A percentile compares a stretch with the other conserved stretches of the same genome.
These are phyloP conservation scores for Onygena corvina DNA, from an alignment of 2,329 filamentous ascomycete species.

Conservation along the genomic window DNA sequence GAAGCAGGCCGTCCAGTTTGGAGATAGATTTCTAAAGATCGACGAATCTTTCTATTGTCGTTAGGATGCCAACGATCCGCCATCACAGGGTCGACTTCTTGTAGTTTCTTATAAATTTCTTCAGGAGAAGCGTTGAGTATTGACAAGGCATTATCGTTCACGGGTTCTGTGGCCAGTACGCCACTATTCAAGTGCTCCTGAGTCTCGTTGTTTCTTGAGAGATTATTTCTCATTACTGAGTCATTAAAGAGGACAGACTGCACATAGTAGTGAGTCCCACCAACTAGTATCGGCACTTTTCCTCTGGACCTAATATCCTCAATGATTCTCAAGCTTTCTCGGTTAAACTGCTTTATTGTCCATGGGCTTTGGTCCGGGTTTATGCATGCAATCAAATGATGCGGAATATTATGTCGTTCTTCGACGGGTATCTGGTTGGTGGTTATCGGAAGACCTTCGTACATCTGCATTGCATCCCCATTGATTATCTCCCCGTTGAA, in stretches of 20 bases:
- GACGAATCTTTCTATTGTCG: slow-evolving; percentile 75
- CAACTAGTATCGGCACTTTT: slow-evolving; percentile 77
- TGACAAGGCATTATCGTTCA: slow-evolving; percentile 44
- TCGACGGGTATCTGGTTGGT: slow-evolving; percentile 77
- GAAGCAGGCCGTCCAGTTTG: slow-evolving; percentile 71
- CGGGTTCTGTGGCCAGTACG: slow-evolving; percentile 19
- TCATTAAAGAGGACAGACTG: slow-evolving; percentile 78
- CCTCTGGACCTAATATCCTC: slow-evolving; percentile 65
- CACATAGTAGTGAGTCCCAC: slow-evolving; percentile 91
- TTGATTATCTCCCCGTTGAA: slow-evolving; percentile 95
- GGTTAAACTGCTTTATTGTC: slow-evolving; percentile 67
- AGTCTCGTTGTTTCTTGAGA: slow-evolving; percentile 16
- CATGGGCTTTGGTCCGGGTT: slow-evolving; percentile 65
- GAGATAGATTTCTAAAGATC: slow-evolving; percentile 82
- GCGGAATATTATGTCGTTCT: slow-evolving; percentile 68
- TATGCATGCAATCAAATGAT: slow-evolving; percentile 77
- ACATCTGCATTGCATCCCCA: slow-evolving; percentile 96
- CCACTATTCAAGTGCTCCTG: slow-evolving; percentile 15
- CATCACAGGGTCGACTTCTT: slow-evolving; percentile 77
- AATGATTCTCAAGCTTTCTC: slow-evolving; percentile 56
- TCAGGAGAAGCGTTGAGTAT: slow-evolving; percentile 62
- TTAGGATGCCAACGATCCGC: slow-evolving; percentile 89
- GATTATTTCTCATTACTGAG: slow-evolving; percentile 41
- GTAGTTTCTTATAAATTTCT: slow-evolving; percentile 58
- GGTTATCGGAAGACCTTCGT: slow-evolving; percentile 79